Percentiles rank a stretch among this genome's conserved stretches.
These are phyloP conservation scores for Parathielavia hyrcaniae DNA, from an alignment of 495 filamentous ascomycete species.

Conservation along the genomic window DNA sequence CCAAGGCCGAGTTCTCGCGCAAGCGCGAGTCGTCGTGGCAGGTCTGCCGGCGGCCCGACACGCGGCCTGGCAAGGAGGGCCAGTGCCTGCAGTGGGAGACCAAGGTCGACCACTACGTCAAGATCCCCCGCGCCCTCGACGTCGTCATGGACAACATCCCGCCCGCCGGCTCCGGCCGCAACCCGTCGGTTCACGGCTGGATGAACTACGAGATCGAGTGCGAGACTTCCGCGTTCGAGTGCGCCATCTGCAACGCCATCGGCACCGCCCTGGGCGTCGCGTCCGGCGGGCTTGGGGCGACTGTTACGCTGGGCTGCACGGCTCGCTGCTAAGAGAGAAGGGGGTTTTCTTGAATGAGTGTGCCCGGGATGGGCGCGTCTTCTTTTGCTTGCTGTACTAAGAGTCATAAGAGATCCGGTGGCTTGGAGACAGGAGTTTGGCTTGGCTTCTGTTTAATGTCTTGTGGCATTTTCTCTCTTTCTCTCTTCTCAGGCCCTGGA, in stretches of 20 bases:
- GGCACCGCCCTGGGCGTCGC: background rate
- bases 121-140: background rate
- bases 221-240: background rate
- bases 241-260: slow-evolving; percentile 1
- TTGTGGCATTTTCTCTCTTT: too few relatives aligned
- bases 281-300: background rate
- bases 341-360: background rate
- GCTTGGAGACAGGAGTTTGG: too few relatives aligned
- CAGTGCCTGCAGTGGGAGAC: background rate
- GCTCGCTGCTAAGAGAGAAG: background rate
- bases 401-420: too few relatives aligned
- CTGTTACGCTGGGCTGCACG: background rate
- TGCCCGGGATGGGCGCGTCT: too few relatives aligned
- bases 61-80: background rate
- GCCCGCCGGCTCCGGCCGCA: background rate
- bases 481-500: too few relatives aligned
- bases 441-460: too few relatives aligned
- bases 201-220: background rate
- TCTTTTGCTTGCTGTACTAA: too few relatives aligned
- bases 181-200: background rate
- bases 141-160: slow-evolving; percentile 1
- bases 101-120: background rate
- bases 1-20: background rate
- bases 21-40: background rate
- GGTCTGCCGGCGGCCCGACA: background rate